Conservation (phyloP, 345 rosid species). For the Brassica rapa region DNA sequence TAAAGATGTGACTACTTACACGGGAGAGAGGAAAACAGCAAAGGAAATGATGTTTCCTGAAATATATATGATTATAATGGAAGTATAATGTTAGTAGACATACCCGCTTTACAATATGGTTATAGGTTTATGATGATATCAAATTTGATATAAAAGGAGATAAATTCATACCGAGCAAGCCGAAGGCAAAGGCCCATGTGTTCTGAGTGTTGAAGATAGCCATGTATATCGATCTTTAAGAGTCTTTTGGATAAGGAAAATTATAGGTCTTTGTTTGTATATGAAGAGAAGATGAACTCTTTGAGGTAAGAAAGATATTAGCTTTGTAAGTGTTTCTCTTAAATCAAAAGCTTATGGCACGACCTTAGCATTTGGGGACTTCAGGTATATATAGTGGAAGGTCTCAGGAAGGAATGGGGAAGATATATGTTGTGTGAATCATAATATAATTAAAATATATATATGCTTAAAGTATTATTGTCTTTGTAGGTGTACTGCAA, state of each 20-base stretch:
- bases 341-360: constrained; percentile 36
- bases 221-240: constrained; percentile 23
- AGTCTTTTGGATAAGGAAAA: background rate
- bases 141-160: background rate
- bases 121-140: constrained; percentile 14
- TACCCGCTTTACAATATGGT: background rate
- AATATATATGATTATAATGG: constrained; percentile 7
- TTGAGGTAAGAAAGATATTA: constrained; percentile 14
- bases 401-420: background rate
- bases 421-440: constrained; percentile 1
- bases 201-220: constrained; percentile 40
- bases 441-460: background rate
- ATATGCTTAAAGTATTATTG: constrained; percentile 14
- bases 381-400: constrained; percentile 34
- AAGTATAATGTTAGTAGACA: background rate
- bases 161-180: constrained; percentile 38
- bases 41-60: constrained; percentile 69
- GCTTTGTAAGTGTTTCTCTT: constrained; percentile 30
- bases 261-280: background rate
- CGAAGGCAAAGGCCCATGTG: constrained; percentile 43
- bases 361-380: constrained; percentile 29
- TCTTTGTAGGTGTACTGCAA: constrained; percentile 26
- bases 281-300: constrained; percentile 17
- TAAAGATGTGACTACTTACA: constrained; percentile 54
- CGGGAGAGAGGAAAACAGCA: constrained; percentile 65